Base-by-base conservation (phyloP, 768 basidiomycete genomes). In the Rhizopogon rudus region DNA sequence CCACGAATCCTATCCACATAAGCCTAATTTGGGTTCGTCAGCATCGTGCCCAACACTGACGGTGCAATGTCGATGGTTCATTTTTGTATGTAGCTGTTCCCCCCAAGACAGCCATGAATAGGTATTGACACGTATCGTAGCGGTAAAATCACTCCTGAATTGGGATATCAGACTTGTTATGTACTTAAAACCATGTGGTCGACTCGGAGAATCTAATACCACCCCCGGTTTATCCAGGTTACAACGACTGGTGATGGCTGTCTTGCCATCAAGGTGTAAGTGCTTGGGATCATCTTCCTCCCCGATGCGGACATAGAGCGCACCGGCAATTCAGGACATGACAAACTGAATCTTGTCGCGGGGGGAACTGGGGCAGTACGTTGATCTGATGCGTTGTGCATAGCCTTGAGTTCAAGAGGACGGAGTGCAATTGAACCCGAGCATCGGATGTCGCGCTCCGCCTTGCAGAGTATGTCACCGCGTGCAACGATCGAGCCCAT, bases 201-300 rank as follows among this genome's bases (percentile, higher is more conserved):
- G 12, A 25, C 4, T 25, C 25, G 25, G 25, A 17, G 6, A 31
- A 17, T 3, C n/a, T 17, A n/a, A 13, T 35, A 12, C 6, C 40
- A 16, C 3, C 16, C 10, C 17, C 35, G 29, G 39, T 59, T 39
- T 37, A 14, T 29, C 16, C 48, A 67, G 68, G 64, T 84, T 16
- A 83, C 81, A n/a, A 29, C 28, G 3, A 80, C 76, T 52, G 81
- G 82, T 16, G 83, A 84, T 61, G 82, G 84, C 59, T 84, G 82
- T 55, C 66, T 84, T n/a, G 82, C 81, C 7, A 80, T 84, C 69
- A 83, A 84, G 70, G 82, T 8, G 31, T 33, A 7, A 1, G 31
- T 33, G 8, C 42, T 46, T 42, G n/a, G 20, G 3, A 46, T 46
- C 29, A 2, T n/a, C 44, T 44, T 13, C 29, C 5, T 45, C 29